phyloP scores from a whole-genome alignment of 2,329 filamentous ascomycete species.

The Hypocreales sp. region DNA sequence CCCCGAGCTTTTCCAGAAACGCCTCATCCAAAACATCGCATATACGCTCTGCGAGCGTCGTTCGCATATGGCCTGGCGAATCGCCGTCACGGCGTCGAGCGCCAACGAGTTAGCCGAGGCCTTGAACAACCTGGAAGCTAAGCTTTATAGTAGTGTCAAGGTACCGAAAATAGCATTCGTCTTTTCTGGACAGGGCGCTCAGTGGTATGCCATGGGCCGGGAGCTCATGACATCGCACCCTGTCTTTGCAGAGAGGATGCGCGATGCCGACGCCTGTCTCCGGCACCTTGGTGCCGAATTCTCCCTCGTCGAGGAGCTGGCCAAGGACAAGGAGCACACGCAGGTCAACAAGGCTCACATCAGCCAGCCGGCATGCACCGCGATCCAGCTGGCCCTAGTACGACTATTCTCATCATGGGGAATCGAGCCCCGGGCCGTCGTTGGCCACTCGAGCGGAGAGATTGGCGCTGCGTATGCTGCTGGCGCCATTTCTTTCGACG shows the following conservation, averaged over 20 bases:
- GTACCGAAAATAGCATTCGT: slow-evolving; percentile 14
- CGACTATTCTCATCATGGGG: slow-evolving; percentile 27
- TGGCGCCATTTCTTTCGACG: slow-evolving; percentile 25
- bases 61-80: slow-evolving; percentile 25
- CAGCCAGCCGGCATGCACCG: slow-evolving; percentile 27
- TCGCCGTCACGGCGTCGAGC: slow-evolving; percentile 25
- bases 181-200: slow-evolving; percentile 24
- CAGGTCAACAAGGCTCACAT: slow-evolving; percentile 22
- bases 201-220: slow-evolving; percentile 21
- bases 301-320: slow-evolving; percentile 21
- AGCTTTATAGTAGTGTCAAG: slow-evolving; percentile 5
- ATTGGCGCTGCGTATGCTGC: slow-evolving; percentile 30
- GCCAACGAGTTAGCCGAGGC: slow-evolving; percentile 28
- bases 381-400: slow-evolving; percentile 30
- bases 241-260: slow-evolving; percentile 17
- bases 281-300: slow-evolving; percentile 18
- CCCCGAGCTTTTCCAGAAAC: slow-evolving; percentile 24
- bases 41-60: slow-evolving; percentile 31
- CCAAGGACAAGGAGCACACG: slow-evolving; percentile 16
- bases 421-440: slow-evolving; percentile 21
- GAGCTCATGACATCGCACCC: slow-evolving; percentile 19
- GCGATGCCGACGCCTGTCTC: slow-evolving; percentile 16
- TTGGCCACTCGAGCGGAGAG: slow-evolving; percentile 32
- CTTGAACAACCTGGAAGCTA: slow-evolving; percentile 18
- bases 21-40: slow-evolving; percentile 28